Percentiles rank a stretch among this genome's conserved stretches.
phyloP scores from a whole-genome alignment of 495 filamentous ascomycete genomes.

The Hyaloscypha bicolor region DNA sequence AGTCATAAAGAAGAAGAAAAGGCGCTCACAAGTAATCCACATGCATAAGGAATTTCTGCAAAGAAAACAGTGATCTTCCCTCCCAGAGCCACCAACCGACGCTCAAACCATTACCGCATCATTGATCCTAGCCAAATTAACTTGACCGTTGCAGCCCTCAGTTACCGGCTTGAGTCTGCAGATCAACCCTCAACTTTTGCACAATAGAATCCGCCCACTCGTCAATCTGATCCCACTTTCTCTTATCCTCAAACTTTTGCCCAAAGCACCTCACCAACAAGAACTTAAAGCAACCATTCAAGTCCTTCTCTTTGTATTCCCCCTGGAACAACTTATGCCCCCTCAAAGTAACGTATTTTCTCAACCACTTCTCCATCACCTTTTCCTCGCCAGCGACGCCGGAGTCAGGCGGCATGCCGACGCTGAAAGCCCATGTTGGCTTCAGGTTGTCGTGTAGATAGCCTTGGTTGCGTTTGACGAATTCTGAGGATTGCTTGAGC shows the following conservation, averaged over 20 bases:
- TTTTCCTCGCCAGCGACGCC: background rate
- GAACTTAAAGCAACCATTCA: background rate
- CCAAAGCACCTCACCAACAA: constrained; percentile 3
- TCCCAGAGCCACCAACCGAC: background rate
- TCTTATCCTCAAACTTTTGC: constrained; percentile 1
- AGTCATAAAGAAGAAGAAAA: background rate
- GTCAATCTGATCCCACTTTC: constrained; percentile 1
- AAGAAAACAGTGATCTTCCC: background rate
- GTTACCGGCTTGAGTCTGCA: background rate
- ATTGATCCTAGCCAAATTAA: no score
- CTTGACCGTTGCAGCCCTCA: background rate
- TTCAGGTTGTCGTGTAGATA: background rate
- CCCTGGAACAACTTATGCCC: constrained; percentile 11
- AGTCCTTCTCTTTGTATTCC: background rate
- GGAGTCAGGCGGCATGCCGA: constrained; percentile 5
- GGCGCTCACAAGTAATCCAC: background rate
- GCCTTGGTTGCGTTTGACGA: background rate
- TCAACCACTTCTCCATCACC: constrained; percentile 4
- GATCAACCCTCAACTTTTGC: constrained; percentile 9
- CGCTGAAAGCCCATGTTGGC: constrained; percentile 15
- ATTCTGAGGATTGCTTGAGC: background rate
- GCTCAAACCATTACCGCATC: background rate
- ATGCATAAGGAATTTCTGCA: background rate
- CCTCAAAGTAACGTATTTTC: background rate
- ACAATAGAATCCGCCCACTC: constrained; percentile 3